Percentiles rank a stretch among this genome's conserved stretches.
These are phyloP conservation scores for Gynandropsis gynandra DNA, from an alignment of 345 rosid genomes.

Conservation along the genomic window DNA sequence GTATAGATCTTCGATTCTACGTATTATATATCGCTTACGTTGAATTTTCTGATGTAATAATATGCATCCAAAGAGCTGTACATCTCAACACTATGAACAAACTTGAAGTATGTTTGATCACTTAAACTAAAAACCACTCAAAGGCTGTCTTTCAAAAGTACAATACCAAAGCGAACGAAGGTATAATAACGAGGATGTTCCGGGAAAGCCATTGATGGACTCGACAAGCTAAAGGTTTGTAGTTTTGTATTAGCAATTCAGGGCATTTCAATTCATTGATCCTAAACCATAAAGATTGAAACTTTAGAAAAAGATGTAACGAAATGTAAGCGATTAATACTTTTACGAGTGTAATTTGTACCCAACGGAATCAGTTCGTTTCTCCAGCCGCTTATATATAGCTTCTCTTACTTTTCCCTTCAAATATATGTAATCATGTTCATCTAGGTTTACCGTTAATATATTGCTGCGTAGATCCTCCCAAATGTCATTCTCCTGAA, in stretches of 20 bases:
- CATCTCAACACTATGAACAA: constrained; percentile 47
- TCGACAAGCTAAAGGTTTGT: constrained; percentile 59
- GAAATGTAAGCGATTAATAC: too few species aligned
- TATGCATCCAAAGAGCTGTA: constrained; percentile 54
- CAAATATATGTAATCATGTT: constrained; percentile 29
- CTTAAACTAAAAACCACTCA: constrained; percentile 34
- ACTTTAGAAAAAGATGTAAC: not conserved
- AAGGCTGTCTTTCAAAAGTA: constrained; percentile 23
- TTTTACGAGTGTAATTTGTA: too few species aligned
- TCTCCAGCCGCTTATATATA: constrained; percentile 38
- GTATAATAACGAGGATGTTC: constrained; percentile 34
- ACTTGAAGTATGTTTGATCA: constrained; percentile 39
- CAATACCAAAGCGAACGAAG: constrained; percentile 52
- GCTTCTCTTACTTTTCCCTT: constrained; percentile 49
- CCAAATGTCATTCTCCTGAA: constrained; percentile 52
- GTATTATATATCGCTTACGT: constrained; percentile 33
- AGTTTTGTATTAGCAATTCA: constrained; percentile 43
- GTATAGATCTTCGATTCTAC: constrained; percentile 64
- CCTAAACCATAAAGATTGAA: constrained; percentile 27
- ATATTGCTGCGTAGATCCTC: constrained; percentile 38
- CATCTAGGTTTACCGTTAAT: constrained; percentile 35
- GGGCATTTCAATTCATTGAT: constrained; percentile 72
- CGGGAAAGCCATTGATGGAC: constrained; percentile 50
- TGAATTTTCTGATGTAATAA: constrained; percentile 40
- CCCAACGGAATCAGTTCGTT: constrained; percentile 50